These are phyloP conservation scores for Linnemannia exigua DNA, from an alignment of 192 early-diverging fungal genomes.

Conservation along the genomic window DNA sequence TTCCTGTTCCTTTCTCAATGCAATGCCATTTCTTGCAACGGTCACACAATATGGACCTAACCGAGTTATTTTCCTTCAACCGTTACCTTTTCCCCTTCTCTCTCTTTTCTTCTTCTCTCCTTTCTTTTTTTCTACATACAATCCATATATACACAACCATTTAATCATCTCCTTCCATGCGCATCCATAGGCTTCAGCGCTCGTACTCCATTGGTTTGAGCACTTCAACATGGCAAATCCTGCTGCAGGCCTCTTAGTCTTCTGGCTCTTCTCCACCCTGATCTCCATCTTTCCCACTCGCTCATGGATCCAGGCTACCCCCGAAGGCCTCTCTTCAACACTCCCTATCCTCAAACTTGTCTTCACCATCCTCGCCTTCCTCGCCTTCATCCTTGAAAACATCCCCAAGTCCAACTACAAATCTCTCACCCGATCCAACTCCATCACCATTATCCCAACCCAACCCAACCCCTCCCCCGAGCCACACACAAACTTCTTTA, in stretches of 20 bases:
- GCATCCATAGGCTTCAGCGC: background rate
- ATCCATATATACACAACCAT: background rate
- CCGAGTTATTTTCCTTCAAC: no score
- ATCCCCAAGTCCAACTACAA: constrained; percentile 44
- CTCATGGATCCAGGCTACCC: constrained; percentile 39
- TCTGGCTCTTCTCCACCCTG: constrained; percentile 60
- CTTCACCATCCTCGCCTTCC: constrained; percentile 35
- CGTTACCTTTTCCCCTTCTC: no score
- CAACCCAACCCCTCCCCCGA: constrained; percentile 44
- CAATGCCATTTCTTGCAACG: no score
- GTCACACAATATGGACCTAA: no score
- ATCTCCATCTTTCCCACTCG: constrained; percentile 51
- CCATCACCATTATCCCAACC: background rate
- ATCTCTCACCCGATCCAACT: constrained; percentile 25
- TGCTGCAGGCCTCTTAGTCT: constrained; percentile 64
- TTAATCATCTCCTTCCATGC: background rate
- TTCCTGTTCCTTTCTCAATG: background rate
- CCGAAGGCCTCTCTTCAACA: constrained; percentile 13
- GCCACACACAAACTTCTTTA: constrained; percentile 37
- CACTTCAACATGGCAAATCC: constrained; percentile 43
- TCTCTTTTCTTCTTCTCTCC: no score
- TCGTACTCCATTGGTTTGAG: constrained; percentile 25
- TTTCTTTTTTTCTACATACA: no score
- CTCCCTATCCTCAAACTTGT: constrained; percentile 38
- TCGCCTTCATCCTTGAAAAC: constrained; percentile 59